Conservation (phyloP, 2,329 filamentous ascomycete species). For the Trichophyton schoenleinii region DNA sequence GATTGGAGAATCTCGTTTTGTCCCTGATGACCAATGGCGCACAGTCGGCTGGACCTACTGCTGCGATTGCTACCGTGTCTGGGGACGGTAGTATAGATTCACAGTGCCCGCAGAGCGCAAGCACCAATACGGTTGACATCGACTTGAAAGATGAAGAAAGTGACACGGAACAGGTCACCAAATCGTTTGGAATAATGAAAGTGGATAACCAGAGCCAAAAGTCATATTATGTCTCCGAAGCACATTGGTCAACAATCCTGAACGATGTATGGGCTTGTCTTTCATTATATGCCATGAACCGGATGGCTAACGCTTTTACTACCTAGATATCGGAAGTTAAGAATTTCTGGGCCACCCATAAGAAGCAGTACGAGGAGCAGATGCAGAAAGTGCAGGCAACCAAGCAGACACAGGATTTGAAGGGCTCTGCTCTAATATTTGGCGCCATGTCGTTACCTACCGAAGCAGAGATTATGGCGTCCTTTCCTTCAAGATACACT, state of each 20-base stretch:
- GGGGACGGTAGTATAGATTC: slow-evolving; percentile 30
- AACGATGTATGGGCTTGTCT: slow-evolving; percentile 43
- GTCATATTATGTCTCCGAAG: slow-evolving; percentile 68
- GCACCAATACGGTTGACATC: slow-evolving; percentile 19
- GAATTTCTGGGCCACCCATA: slow-evolving; percentile 73
- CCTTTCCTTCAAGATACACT: slow-evolving; percentile 66
- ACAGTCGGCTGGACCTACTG: slow-evolving; percentile 46
- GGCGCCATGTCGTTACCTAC: slow-evolving; percentile 57
- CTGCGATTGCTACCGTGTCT: slow-evolving; percentile 44
- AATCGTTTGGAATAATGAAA: slow-evolving; percentile 69
- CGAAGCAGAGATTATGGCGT: slow-evolving; percentile 63
- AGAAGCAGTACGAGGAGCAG: slow-evolving; percentile 76
- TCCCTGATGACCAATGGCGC: slow-evolving; percentile 85
- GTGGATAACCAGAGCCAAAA: slow-evolving; percentile 64
- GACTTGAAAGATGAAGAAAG: slow-evolving; percentile 50
- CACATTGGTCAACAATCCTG: slow-evolving; percentile 71
- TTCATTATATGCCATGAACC: neutral
- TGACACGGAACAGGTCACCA: slow-evolving; percentile 57
- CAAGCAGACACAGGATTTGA: slow-evolving; percentile 42
- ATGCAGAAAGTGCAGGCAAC: slow-evolving; percentile 61
- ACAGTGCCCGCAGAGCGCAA: slow-evolving; percentile 24
- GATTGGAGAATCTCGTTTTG: slow-evolving; percentile 80
- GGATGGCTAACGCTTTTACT: slow-evolving; percentile 5
- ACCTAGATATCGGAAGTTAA: slow-evolving; percentile 75
- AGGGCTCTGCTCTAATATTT: slow-evolving; percentile 67